phyloP scores from a whole-genome alignment of 169 alveolate genomes.

The Cryptosporidium tyzzeri region DNA sequence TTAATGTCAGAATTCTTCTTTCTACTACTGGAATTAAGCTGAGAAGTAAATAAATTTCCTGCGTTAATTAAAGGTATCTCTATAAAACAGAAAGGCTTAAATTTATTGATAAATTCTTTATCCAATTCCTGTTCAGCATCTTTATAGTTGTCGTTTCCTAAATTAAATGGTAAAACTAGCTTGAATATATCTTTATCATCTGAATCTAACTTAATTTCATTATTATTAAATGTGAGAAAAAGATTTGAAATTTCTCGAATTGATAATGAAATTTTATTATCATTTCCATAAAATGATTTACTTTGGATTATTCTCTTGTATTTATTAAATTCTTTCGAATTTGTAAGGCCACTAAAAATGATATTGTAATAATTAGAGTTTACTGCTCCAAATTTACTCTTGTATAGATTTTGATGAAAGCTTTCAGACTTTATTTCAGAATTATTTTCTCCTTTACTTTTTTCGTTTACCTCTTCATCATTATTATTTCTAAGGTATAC shows the following conservation, averaged over 20 bases:
- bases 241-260: slow-evolving; percentile 32
- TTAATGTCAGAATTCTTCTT: background rate
- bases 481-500: background rate
- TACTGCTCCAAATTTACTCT: background rate
- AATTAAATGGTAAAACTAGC: background rate
- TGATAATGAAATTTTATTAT: background rate
- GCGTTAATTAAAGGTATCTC: slow-evolving; percentile 47
- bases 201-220: slow-evolving; percentile 6
- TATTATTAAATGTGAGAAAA: slow-evolving; percentile 35
- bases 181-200: background rate
- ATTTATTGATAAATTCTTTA: slow-evolving; percentile 23
- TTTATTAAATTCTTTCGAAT: slow-evolving; percentile 10
- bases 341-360: background rate
- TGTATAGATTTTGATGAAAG: background rate
- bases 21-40: background rate
- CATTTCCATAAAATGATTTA: slow-evolving; percentile 1
- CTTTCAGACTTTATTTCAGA: background rate
- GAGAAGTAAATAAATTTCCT: background rate
- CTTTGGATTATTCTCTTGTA: slow-evolving; percentile 21
- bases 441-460: background rate
- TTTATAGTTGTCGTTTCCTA: background rate
- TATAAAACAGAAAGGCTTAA: slow-evolving; percentile 27
- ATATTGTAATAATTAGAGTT: background rate
- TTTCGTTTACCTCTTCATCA: background rate
- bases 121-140: background rate